Evolutionary conservation across 345 rosid species (phyloP).

Genomic region (Ricinus communis): DNA sequence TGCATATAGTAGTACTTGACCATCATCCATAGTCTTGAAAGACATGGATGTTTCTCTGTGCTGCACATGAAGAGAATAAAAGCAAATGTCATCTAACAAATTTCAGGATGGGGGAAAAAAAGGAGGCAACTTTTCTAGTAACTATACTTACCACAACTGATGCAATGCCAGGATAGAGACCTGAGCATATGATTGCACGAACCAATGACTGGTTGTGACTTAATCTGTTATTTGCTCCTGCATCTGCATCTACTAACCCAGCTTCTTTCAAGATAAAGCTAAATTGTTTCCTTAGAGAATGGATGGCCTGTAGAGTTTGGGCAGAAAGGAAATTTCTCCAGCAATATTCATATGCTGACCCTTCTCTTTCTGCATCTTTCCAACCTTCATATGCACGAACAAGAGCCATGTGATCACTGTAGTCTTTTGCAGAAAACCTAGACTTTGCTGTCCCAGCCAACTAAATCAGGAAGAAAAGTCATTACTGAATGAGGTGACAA

Average conservation of each 20-base stretch:
- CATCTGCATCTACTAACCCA: slow-evolving; percentile 65
- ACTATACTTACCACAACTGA: slow-evolving; percentile 76
- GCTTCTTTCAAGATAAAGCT: slow-evolving; percentile 84
- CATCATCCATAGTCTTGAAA: slow-evolving; percentile 97
- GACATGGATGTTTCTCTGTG: slow-evolving; percentile 93
- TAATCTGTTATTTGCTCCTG: slow-evolving; percentile 62
- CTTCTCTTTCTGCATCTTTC: slow-evolving; percentile 97
- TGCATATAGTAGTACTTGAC: slow-evolving; percentile 80
- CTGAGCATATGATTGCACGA: slow-evolving; percentile 93
- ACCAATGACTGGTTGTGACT: slow-evolving; percentile 89
- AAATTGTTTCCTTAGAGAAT: slow-evolving; percentile 91
- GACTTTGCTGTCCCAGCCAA: slow-evolving; percentile 94
- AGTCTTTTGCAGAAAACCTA: slow-evolving; percentile 95
- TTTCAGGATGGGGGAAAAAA: neutral
- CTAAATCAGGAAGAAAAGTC: slow-evolving; percentile 39
- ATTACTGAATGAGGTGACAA: slow-evolving; percentile 2
- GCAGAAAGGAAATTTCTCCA: slow-evolving; percentile 97
- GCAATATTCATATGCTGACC: slow-evolving; percentile 90
- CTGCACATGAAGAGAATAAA: slow-evolving; percentile 41
- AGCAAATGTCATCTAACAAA: slow-evolving; percentile 9
- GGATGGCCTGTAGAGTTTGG: slow-evolving; percentile 94
- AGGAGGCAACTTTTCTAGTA: slow-evolving; percentile 1
- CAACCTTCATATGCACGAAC: slow-evolving; percentile 99
- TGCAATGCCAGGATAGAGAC: slow-evolving; percentile 92
- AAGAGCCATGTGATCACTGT: slow-evolving; percentile 98